Evolutionary conservation across 2,329 filamentous ascomycete genomes (phyloP), one percentile per base, ranked within the genome.

Genomic region (Talaromyces funiculosus): DNA sequence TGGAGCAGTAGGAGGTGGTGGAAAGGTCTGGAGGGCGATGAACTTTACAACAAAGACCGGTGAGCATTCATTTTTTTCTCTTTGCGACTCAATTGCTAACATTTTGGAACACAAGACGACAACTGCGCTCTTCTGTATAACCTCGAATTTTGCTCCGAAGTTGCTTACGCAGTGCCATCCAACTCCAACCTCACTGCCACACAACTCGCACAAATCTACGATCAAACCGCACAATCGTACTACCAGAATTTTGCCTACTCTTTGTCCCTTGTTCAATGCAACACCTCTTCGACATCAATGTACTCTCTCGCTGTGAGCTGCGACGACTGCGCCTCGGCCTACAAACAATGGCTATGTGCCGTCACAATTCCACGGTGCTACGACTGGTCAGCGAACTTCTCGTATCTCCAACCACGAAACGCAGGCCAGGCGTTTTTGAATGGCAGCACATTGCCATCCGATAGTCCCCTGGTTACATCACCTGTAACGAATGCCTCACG

Each of bases 331-430:
- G 84, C 80, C 16, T 69, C 72, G 0, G 90, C 91, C 8, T 99
- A 99, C 82, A 97, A 95, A 73, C 81, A 86, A 69, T 99, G 94
- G 94, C 86, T 99, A 20, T 99, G 94, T 78, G 89, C 90, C 24
- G 92, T 97, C 29, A 89, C 86, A 16, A 94, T 99, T 63, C 94
- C 94, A 1, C 89, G 92, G 31, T 99, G 94, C 78, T 88, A 90
- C 69, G 93, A 97, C 76, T 94, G 90, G 68, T 84, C 82, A 55
- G 84, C 81, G 53, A 68, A 73, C 1, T 78, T 80, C 14, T 57
- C 79, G 1, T 86, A 78, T 69, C 81, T 91, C 2, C 84, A 86
- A 62, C 79, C 82, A 20, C 88, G 94, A 49, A 94, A 93, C 68
- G 82, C 91, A 57, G 85, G 81, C 33, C 84, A 87, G 62, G 67